These are phyloP conservation scores for Phytopythium boreale DNA, from an alignment of 352 stramenopile genomes.

Conservation along the genomic window DNA sequence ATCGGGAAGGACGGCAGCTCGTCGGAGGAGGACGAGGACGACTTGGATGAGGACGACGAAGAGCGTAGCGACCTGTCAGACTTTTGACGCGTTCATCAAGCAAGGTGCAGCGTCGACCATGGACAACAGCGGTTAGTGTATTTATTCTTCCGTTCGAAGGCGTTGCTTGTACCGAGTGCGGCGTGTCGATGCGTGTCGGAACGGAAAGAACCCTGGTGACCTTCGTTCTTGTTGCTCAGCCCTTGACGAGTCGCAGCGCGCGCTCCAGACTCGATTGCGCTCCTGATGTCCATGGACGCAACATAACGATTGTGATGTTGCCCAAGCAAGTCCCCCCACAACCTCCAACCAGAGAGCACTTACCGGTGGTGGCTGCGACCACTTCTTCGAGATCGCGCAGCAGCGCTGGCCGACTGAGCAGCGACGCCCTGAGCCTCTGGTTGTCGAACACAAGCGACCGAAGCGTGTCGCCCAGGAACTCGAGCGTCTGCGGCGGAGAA, in stretches of 20 bases:
- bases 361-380: not conserved
- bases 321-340: not conserved
- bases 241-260: constrained; percentile 24
- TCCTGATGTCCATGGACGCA: constrained; percentile 4
- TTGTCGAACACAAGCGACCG: constrained; percentile 66
- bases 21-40: constrained; percentile 40
- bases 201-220: not conserved
- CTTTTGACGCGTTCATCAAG: not conserved
- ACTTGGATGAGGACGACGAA: constrained; percentile 36
- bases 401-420: constrained; percentile 26
- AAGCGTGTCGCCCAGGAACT: constrained; percentile 36
- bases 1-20: constrained; percentile 52
- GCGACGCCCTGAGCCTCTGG: constrained; percentile 46
- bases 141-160: constrained; percentile 7
- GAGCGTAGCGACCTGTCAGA: constrained; percentile 18
- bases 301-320: not conserved
- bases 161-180: not conserved
- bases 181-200: not conserved
- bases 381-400: constrained; percentile 34
- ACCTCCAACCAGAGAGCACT: not conserved
- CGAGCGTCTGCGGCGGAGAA: constrained; percentile 6
- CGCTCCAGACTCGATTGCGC: constrained; percentile 20
- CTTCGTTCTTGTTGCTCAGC: constrained; percentile 5
- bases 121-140: not conserved
- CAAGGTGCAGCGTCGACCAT: not conserved